A percentile compares a stretch with the other conserved stretches of the same genome.
phyloP scores from a whole-genome alignment of 176 grass and related monocot species.

The Puya raimondii region DNA sequence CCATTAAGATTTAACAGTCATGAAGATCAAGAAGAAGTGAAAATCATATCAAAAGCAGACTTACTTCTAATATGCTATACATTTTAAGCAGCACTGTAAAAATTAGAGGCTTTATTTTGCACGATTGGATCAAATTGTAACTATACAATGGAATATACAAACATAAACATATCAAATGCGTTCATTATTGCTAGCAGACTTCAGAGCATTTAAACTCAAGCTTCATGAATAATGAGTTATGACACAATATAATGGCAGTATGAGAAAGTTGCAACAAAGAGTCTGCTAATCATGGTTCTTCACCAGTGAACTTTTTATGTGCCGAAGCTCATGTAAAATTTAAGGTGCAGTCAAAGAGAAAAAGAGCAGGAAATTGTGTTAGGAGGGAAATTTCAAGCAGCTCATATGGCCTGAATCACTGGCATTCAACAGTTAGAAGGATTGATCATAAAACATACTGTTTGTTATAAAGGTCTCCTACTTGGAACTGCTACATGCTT shows the following conservation, averaged over 20 bases:
- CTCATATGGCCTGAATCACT: neutral
- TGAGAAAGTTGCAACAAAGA: too few species aligned
- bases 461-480: neutral
- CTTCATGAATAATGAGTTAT: neutral
- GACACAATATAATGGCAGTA: neutral
- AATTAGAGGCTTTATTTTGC: too few species aligned
- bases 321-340: neutral
- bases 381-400: neutral
- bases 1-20: conserved; percentile 14
- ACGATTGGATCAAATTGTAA: too few species aligned
- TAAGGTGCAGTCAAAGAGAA: neutral
- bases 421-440: neutral
- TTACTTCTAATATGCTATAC: neutral
- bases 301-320: neutral
- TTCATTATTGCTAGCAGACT: neutral
- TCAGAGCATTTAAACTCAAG: neutral
- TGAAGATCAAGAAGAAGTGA: neutral
- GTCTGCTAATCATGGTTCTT: too few species aligned
- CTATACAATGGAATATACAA: too few species aligned
- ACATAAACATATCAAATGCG: neutral
- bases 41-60: neutral
- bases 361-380: neutral
- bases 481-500: neutral
- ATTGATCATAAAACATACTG: neutral
- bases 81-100: too few species aligned